Conservation (phyloP, 352 stramenopile genomes). For the Pythium volutum region DNA sequence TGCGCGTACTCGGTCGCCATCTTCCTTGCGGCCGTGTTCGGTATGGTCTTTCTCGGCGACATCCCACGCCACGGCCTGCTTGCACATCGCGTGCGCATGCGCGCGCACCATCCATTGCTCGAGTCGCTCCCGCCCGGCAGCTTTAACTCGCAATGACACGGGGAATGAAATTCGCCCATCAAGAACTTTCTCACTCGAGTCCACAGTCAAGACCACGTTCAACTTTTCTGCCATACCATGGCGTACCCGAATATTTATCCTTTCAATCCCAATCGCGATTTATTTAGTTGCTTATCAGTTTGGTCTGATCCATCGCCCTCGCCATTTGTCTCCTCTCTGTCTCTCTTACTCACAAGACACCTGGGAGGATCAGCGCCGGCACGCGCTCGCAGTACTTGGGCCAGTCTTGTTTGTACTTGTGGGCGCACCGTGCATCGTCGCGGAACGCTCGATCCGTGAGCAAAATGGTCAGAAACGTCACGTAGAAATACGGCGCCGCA, state of each 20-base stretch:
- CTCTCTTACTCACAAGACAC: constrained; percentile 78
- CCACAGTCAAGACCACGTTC: neutral
- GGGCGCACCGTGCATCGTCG: constrained; percentile 92
- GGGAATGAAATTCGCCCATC: neutral
- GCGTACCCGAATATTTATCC: neutral
- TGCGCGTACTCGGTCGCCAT: neutral
- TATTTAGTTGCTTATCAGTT: neutral
- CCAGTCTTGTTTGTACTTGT: constrained; percentile 97
- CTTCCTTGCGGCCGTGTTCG: neutral
- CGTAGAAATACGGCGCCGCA: constrained; percentile 85
- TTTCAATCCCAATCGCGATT: neutral
- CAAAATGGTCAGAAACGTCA: constrained; percentile 91
- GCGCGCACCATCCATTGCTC: constrained; percentile 8
- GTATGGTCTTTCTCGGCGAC: neutral
- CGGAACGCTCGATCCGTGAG: constrained; percentile 94
- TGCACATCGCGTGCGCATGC: constrained; percentile 5
- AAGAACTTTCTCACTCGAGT: neutral
- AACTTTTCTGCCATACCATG: neutral
- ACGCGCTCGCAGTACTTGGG: constrained; percentile 90
- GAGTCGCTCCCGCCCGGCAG: neutral
- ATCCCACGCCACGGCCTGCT: neutral
- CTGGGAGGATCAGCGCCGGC: constrained; percentile 86
- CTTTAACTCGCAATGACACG: neutral
- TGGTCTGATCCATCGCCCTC: neutral
- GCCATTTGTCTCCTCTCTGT: too few relatives aligned